Evolutionary conservation across 331 rosid species (phyloP), one percentile per base, ranked within the genome.

Genomic region (Malus hybrid): DNA sequence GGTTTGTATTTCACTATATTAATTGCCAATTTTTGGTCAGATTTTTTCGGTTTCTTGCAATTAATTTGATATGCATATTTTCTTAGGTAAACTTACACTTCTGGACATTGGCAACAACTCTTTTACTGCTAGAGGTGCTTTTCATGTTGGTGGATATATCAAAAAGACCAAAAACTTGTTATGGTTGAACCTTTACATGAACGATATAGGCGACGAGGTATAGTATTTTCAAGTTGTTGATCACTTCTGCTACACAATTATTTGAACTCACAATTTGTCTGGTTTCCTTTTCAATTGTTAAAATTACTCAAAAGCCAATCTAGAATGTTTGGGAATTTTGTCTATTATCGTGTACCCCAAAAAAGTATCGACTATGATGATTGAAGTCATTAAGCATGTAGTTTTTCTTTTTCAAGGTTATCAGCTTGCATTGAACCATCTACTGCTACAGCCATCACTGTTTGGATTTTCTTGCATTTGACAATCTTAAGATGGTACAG

Each of bases 201-300:
- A 94, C 83, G 99, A 94, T 83, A 88, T 94, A 59, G 95, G 96
- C 50, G 99, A 94, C 72, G 96, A 92, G 97, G 99, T 94, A 93
- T 73, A 60, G 50, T 69, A 22, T 76, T 76, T 82, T 71, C 28
- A 44, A 19, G 42, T 48, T 65, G 28, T 70, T 39, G 39, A 67
- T 36, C 50, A 46, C 76, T 80, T 67, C 54, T 50, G 75, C 24
- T 22, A 28, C 60, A 52, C 29, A 9, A 6, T 8, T 34, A 16
- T 16, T 4, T 61, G 31, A 57, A 6, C 24, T 20, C 54, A 13
- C 14, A 62, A 56, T 33, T 33, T 56, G 15, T 70, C 19, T 62
- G 44, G 14, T 57, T 55, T 15, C 6, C 13, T 34, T 31, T 57
- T 71, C 60, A 27, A 27, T 48, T 2, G n/a, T 57, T 61, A 62